phyloP scores from a whole-genome alignment of 257 asterid genomes.

The Linaria vulgaris region DNA sequence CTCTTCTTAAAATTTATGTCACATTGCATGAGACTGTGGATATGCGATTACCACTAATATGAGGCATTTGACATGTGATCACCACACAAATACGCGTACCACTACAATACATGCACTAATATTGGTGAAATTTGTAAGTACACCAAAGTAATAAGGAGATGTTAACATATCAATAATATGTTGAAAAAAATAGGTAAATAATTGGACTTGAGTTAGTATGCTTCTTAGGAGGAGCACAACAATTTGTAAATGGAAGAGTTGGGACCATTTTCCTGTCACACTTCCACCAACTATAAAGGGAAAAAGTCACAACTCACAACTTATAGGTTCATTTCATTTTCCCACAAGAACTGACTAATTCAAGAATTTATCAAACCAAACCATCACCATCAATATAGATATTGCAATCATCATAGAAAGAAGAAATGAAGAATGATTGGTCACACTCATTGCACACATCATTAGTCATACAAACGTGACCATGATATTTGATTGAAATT shows the following conservation, averaged over 20 bases:
- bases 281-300: constrained; percentile 45
- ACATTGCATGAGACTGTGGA: too few relatives aligned
- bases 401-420: constrained; percentile 24
- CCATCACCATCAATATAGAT: constrained; percentile 25
- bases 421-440: constrained; percentile 38
- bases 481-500: not conserved
- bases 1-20: too few relatives aligned
- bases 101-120: too few relatives aligned
- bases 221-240: not conserved
- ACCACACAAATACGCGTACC: too few relatives aligned
- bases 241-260: constrained; percentile 10
- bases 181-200: too few relatives aligned
- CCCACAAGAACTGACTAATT: constrained; percentile 18
- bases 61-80: too few relatives aligned
- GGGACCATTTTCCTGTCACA: constrained; percentile 46
- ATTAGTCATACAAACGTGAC: constrained; percentile 25
- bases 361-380: constrained; percentile 10
- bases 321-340: constrained; percentile 6
- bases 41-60: too few relatives aligned
- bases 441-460: constrained; percentile 32
- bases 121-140: too few relatives aligned
- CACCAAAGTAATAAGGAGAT: too few relatives aligned
- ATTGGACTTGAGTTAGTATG: too few relatives aligned
- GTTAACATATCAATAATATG: too few relatives aligned
- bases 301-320: constrained; percentile 7